Evolutionary conservation across 345 rosid species (phyloP), one percentile per base, ranked within the genome.

Genomic region (Draba incana): DNA sequence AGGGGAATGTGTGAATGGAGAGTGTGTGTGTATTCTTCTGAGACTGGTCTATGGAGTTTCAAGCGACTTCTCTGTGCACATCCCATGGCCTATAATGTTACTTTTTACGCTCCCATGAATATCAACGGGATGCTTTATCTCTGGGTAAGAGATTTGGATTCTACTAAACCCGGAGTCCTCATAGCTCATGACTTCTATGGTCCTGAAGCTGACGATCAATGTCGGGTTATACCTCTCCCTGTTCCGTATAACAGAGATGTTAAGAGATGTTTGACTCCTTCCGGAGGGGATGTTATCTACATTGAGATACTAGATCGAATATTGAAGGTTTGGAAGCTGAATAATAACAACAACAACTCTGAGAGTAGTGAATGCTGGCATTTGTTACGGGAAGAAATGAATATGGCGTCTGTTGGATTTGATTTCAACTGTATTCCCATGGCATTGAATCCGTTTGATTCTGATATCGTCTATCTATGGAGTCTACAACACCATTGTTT

Each of bases 391-490:
- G 60, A 6, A 31, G 35, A 47, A 48, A 33, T 35, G 33, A 20
- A 52, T 23, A 11, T 63, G 27, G 37, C 11, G 4, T 52, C 27
- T 14, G 7, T 24, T 1, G 49, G 25, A n/a, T n/a, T 49, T 3
- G 13, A 51, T 51, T 27, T 11, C 16, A 1, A 25, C 14, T 65
- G 59, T 51, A 51, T 25, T 10, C 41, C 59, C 2, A 39, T 65
- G 69, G 69, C 69, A 27, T 27, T 65, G 69, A 27, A 65, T 51
- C 69, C 59, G 4, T 65, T 51, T 14, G 69, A 51, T 41, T 20
- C 20, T 20, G 20, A 20, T 20, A 20, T 20, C 20, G 20, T 20
- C 20, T 20, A 20, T 20, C 20, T 10, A 25, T 66, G 55, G 63
- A 33, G 42, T 9, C 53, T 5, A 2, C 46, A 33, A 4, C 35